phyloP scores from a whole-genome alignment of 78 protist genomes.

The Dictyostelium citrinum region DNA sequence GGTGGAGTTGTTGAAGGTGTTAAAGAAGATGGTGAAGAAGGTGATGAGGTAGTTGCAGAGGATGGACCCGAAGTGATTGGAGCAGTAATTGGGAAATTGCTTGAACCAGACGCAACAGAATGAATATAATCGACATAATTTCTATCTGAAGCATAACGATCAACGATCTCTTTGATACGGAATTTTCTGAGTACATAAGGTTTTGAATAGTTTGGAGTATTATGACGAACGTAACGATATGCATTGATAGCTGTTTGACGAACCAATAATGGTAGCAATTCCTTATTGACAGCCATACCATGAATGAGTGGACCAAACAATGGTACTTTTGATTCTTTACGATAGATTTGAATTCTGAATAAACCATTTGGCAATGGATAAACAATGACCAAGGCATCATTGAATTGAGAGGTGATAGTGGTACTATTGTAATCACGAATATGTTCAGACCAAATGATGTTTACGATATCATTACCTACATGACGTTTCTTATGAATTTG shows the following conservation, averaged over 20 bases:
- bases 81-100: neutral
- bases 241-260: conserved; percentile 96
- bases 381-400: conserved; percentile 90
- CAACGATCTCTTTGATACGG: conserved; percentile 68
- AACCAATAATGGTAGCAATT: conserved; percentile 85
- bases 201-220: conserved; percentile 67
- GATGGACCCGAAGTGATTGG: neutral
- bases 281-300: conserved; percentile 86
- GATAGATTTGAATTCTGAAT: conserved; percentile 75
- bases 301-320: conserved; percentile 92
- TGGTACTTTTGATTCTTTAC: conserved; percentile 82
- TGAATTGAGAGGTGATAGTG: conserved; percentile 86
- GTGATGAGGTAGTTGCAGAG: neutral
- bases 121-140: conserved; percentile 61
- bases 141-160: conserved; percentile 46
- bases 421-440: conserved; percentile 84
- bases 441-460: conserved; percentile 93
- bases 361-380: conserved; percentile 91
- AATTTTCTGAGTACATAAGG: conserved; percentile 45
- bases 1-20: neutral
- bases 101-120: conserved; percentile 20
- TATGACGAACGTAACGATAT: conserved; percentile 36
- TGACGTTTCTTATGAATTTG: conserved; percentile 89
- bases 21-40: neutral
- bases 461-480: conserved; percentile 95